Base-by-base conservation (phyloP, 306 rosid species). In the Cicer judaicum region DNA sequence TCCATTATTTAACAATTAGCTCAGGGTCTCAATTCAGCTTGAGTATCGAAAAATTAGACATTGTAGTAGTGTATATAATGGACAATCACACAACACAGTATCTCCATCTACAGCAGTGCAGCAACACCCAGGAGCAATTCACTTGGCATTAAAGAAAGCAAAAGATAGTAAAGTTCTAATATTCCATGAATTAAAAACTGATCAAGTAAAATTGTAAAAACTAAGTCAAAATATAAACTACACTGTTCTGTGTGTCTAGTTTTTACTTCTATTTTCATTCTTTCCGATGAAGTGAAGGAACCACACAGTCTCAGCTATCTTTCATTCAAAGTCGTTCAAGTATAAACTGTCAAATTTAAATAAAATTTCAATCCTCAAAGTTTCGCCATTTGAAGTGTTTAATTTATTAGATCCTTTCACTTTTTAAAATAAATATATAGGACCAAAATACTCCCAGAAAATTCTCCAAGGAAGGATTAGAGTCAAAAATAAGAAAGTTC, bases 1-100 rank as follows among this genome's bases (percentile, higher is more conserved):
- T 53, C 69, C 78, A 79, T 40, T 48, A 68, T 61, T 62, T 49
- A 70, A 77, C 52, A 70, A 49, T 61, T 73, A 62, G 81, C 50
- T 43, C 56, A 70, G 47, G 57, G 53, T 13, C 60, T 52, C 50
- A 67, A 57, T 36, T 61, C 66, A 57, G 59, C 55, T 57, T 13
- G 34, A 83, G 42, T 59, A 73, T 50, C 42, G 15, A 39, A 57
- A 59, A 64, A 50, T 19, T 15, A 40, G 15, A 16, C 16, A 4
- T 2, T 70, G 6, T 36, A 72, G 57, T 49, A 57, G 44, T 49
- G 62, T 16, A 61, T 42, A 47, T n/a, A 75, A 68, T 24, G 42
- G 41, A 14, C 56, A 61, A 70, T 5, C 40, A 24, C 43, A 47
- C 43, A 70, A 54, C 38, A 11, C 18, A 0, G 36, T 34, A 40